Conservation (phyloP, 495 filamentous ascomycete genomes). For the Astrothelium macrocarpum region DNA sequence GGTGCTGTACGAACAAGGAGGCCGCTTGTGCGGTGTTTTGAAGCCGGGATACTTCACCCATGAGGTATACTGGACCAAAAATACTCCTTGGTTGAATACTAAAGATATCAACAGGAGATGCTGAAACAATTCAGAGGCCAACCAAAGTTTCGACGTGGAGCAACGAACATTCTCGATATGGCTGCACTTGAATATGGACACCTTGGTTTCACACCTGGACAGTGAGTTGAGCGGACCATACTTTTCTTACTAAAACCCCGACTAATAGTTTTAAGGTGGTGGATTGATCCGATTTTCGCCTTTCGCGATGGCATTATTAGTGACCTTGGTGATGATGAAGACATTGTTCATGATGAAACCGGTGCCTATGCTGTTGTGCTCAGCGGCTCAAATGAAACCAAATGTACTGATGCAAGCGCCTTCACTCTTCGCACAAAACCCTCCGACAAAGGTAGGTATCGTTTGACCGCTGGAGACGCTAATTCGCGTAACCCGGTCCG, state of each 20-base stretch:
- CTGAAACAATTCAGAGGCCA: conserved; percentile 9
- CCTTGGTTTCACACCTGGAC: conserved; percentile 30
- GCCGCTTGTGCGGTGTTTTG: conserved; percentile 26
- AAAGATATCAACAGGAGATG: conserved; percentile 2
- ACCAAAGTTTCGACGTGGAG: not conserved
- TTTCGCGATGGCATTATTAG: conserved; percentile 33
- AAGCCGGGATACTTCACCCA: conserved; percentile 20
- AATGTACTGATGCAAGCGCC: conserved; percentile 8
- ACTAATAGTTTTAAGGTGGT: conserved; percentile 25
- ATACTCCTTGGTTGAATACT: conserved; percentile 14
- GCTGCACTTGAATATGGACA: conserved; percentile 15
- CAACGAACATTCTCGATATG: not conserved
- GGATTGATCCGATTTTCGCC: conserved; percentile 32
- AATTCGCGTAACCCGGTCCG: conserved; percentile 25
- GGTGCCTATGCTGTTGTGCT: conserved; percentile 33
- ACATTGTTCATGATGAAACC: conserved; percentile 24
- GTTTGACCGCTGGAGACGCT: conserved; percentile 22
- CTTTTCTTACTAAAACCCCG: not conserved
- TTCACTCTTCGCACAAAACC: conserved; percentile 26
- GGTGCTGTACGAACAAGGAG: conserved; percentile 27
- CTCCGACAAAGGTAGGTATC: conserved; percentile 26
- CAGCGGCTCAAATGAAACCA: conserved; percentile 24
- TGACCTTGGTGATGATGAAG: conserved; percentile 16
- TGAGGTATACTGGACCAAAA: conserved; percentile 14
- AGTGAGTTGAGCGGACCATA: conserved; percentile 29